A percentile compares a stretch with the other conserved stretches of the same genome.
Evolutionary conservation across 192 early-diverging fungal species (phyloP).

Genomic region (Coemansia guatemalensis): DNA sequence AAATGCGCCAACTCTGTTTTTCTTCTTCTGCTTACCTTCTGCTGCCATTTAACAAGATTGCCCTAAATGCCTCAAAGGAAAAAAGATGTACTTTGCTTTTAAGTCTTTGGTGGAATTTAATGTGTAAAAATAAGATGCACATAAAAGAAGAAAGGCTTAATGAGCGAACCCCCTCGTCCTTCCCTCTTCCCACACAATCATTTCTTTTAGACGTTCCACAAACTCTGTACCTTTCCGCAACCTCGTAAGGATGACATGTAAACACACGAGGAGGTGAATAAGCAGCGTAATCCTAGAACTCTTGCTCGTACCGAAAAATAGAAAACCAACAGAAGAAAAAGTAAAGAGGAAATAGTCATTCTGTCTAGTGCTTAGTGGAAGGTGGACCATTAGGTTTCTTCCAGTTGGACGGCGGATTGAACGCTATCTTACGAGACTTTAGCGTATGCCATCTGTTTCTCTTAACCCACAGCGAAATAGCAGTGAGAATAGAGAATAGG

Average conservation of each 20-base stretch:
- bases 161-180: not conserved
- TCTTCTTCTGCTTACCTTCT: no score
- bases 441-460: constrained; percentile 88
- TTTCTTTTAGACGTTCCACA: no score
- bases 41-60: no score
- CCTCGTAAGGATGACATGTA: not conserved
- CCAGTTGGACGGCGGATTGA: constrained; percentile 57
- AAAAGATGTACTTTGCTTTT: no score
- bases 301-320: no score
- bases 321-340: no score
- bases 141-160: not conserved
- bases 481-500: constrained; percentile 67
- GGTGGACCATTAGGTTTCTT: constrained; percentile 13
- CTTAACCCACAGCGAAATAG: constrained; percentile 87
- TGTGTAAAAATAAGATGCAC: not conserved
- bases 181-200: not conserved
- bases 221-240: no score
- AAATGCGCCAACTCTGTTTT: no score
- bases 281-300: not conserved
- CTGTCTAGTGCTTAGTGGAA: constrained; percentile 21
- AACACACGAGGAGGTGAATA: not conserved
- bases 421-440: constrained; percentile 94
- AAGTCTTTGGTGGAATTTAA: not conserved
- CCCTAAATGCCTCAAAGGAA: no score
- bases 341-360: not conserved